Base-by-base conservation (phyloP, 805 yeast genomes). In the Zygosaccharomyces bailii region DNA sequence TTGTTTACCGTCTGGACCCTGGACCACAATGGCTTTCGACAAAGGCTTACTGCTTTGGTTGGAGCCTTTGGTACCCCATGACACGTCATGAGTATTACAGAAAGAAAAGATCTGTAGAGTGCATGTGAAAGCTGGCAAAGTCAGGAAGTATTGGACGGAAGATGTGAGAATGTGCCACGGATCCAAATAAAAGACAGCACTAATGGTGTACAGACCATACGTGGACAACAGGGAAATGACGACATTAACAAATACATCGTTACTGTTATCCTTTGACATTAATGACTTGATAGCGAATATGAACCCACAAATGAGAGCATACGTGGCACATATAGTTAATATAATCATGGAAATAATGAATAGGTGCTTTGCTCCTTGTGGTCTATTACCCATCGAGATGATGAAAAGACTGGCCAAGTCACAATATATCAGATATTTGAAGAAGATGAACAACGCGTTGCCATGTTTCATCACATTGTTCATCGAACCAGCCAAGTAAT, bases 51-150 rank as follows among this genome's bases (percentile, higher is more conserved):
- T 76, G 36, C 80, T 84, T 48, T 77, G 78, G 51, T 83, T 85
- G 49, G 90, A 96, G 54, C 99, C 99, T 63, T 91, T 91, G 2
- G 99, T 91, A 67, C 99, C 99, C 99, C 99, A 91, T 0, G 96
- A 86, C 40, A 93, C 96, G 72, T 91, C 99, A 68, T 91, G 98
- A 2, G 97, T 91, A 65, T 91, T 91, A 71, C 99, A 91, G 67
- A 91, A 89, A 1, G 99, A 97, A 69, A 89, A 91, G 47, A 93
- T 89, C 67, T 91, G 97, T 45, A 91, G 71, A 2, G 96, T 83
- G 68, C 96, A 87, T 3, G 95, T 85, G 63, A 89, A 91, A 0
- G 95, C 83, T 19, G 99, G 98, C 42, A 91, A 73, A 74, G 93
- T 76, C 53, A 90, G 63, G 68, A 91, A 86, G 71, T 93, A 91